Evolutionary conservation across 495 filamentous ascomycete genomes (phyloP).

Genomic region (Penicillium antarcticum): DNA sequence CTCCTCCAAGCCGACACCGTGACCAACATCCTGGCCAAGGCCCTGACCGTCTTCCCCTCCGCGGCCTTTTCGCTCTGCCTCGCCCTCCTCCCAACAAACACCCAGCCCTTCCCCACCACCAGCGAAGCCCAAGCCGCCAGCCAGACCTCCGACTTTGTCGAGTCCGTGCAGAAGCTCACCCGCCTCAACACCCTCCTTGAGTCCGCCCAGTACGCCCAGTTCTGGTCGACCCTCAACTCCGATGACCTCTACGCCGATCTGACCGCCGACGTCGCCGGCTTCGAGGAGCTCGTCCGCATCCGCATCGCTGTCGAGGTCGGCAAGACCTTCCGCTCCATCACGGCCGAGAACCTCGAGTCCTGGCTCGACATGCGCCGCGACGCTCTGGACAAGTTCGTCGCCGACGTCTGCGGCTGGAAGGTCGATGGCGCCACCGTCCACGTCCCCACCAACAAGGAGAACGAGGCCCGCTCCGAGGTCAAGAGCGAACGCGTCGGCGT

Average conservation of each 20-base stretch:
- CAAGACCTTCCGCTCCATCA: slow-evolving; percentile 83
- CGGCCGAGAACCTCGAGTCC: slow-evolving; percentile 69
- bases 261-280: slow-evolving; percentile 88
- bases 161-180: slow-evolving; percentile 87
- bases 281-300: slow-evolving; percentile 93
- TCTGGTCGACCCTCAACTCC: slow-evolving; percentile 90
- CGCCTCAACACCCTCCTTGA: slow-evolving; percentile 80
- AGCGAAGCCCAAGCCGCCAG: slow-evolving; percentile 60
- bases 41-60: slow-evolving; percentile 94
- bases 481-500: slow-evolving; percentile 84
- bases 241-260: slow-evolving; percentile 97
- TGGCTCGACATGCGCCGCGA: slow-evolving; percentile 76
- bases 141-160: slow-evolving; percentile 60
- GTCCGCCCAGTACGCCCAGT: slow-evolving; percentile 78
- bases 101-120: slow-evolving; percentile 56
- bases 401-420: slow-evolving; percentile 83
- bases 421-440: slow-evolving; percentile 65
- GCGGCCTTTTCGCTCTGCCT: slow-evolving; percentile 93
- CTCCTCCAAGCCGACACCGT: slow-evolving; percentile 93
- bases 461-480: slow-evolving; percentile 94
- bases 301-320: slow-evolving; percentile 86
- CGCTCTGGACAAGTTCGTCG: slow-evolving; percentile 75
- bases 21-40: slow-evolving; percentile 98
- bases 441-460: slow-evolving; percentile 92
- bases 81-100: slow-evolving; percentile 81